Base-by-base conservation (phyloP, 805 yeast genomes). In the Scheffersomyces coipomensis region DNA sequence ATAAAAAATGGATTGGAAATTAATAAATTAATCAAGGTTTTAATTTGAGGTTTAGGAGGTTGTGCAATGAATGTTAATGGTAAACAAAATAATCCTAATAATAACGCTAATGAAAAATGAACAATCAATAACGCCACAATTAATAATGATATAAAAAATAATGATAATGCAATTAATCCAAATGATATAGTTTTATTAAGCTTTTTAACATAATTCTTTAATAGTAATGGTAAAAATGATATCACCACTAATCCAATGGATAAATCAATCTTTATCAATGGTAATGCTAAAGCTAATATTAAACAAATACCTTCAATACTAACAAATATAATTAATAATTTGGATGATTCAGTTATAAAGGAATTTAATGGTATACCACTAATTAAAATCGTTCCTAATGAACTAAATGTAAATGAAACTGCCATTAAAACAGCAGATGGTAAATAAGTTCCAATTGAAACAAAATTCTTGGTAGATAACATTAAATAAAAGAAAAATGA, bases 401-500 rank as follows among this genome's bases (percentile, higher is more conserved):
- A 76, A 50, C 88, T 79, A 13, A 89, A 44, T 0, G 87, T 80
- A 68, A 77, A 89, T 1, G 87, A 63, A 3, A 78, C 73, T 1
- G 93, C 85, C 4, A 85, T 62, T 5, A 86, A 65, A 34, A 84
- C 82, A 0, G 95, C 96, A 2, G 91, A 71, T 1, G 98, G 98
- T 37, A 93, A 66, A 57, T 91, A 93, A 15, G 95, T 88, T 3
- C 96, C 97, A 46, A 93, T 90, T 4, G 97, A 88, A 13, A 93
- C 96, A 66, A 93, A 93, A 42, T 75, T 61, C 40, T 74, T 67
- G 18, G 97, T 95, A 0, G 88, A 78, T 35, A 93, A 62, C 64
- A 93, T 59, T 48, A 91, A 72, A 64, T 91, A 93, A 56, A 90
- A 93, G 71, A 93, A 93, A 55, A 89, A 93, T 1, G 97, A 88